Evolutionary conservation across 179 eudicot genomes (phyloP), one percentile per base, ranked within the genome.

Genomic region (Beta macrorhiza): DNA sequence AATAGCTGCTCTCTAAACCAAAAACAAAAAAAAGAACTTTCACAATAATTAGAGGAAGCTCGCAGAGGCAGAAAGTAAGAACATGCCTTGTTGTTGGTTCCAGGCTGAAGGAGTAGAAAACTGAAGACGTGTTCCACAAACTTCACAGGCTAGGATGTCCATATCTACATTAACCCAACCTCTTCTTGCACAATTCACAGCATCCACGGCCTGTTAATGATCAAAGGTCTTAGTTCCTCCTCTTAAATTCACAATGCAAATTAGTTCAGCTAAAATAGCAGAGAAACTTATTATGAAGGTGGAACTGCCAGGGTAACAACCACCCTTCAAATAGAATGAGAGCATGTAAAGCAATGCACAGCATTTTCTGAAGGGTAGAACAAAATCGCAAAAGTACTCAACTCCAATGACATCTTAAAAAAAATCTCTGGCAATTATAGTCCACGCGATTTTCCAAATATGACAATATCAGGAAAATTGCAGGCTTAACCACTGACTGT

Each of bases 151-250:
- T 83, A 96, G 88, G 74, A 91, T 94, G 77, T 94, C 99, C 81
- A 87, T 80, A 82, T 94, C 99, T 59, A 92, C 89, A 84, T 94
- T 96, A 75, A 94, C 78, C 99, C 99, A 96, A 78, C 99, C 99
- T 88, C 97, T 91, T 81, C 92, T 85, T 63, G 99, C 97, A 91
- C 99, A 96, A 67, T 85, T 93, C 61, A 94, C 88, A 53, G 97
- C 92, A 89, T 90, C 94, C 69, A 92, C 90, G 78, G 82, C 94
- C 99, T 95, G 85, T 68, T 67, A 68, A 80, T 69, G 45, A 69
- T 44, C 55, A 71, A 84, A 49, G 62, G 75, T 15, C 37, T 79
- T 70, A 83, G 72, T 13, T 42, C 72, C 53, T 16, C 55, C 49
- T 9, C 37, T 29, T 53, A 25, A 74, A 76, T 22, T 10, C 25